Evolutionary conservation across 2,329 filamentous ascomycete species (phyloP).

Genomic region (Lizonia empirigonia): DNA sequence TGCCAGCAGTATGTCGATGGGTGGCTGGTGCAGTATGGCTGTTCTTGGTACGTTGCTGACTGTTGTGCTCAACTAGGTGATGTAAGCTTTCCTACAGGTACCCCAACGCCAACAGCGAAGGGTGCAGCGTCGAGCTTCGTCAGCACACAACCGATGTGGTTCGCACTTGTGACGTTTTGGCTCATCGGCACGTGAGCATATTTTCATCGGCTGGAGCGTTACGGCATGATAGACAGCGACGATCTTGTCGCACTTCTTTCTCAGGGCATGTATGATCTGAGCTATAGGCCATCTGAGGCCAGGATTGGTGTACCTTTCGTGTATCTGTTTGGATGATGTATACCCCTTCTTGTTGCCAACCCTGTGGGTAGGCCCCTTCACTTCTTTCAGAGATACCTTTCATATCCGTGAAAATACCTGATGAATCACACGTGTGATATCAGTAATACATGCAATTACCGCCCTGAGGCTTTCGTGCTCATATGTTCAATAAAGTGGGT

Average conservation of each 20-base stretch:
- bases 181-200: background rate
- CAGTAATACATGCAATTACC: no score
- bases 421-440: background rate
- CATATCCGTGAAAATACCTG: constrained; percentile 1
- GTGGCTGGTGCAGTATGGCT: constrained; percentile 14
- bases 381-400: constrained; percentile 6
- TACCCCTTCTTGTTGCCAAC: constrained; percentile 19
- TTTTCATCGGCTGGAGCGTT: background rate
- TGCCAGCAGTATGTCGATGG: constrained; percentile 15
- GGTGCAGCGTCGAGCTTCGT: constrained; percentile 3
- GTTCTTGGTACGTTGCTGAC: constrained; percentile 14
- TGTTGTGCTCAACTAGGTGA: constrained; percentile 14
- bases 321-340: constrained; percentile 26
- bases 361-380: constrained; percentile 7
- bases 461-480: no score
- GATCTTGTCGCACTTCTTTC: background rate
- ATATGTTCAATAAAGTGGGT: no score
- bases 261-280: background rate
- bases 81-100: background rate
- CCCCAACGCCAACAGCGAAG: constrained; percentile 2
- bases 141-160: background rate
- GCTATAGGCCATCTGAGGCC: background rate
- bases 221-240: background rate
- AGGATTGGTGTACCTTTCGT: constrained; percentile 7
- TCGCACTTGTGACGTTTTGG: background rate